Evolutionary conservation across 2,329 filamentous ascomycete species (phyloP), one percentile per base, ranked within the genome.

Genomic region (Aspergillus ibericus): DNA sequence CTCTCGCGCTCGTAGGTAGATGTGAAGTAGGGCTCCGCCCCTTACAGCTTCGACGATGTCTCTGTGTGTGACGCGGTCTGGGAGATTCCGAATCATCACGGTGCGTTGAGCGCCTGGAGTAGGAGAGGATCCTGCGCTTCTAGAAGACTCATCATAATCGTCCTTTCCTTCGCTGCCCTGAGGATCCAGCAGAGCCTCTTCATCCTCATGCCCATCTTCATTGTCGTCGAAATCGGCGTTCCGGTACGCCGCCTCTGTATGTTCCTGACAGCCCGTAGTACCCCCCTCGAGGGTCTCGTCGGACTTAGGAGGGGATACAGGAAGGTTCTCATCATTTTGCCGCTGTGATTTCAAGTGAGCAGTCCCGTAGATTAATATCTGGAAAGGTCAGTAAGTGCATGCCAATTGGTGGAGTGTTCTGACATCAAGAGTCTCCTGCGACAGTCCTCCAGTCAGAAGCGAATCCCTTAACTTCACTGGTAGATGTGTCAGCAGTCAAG

Each of bases 11-110:
- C 85, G 84, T 49, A 92, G 65, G 64, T 83, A 88, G 40, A 93
- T 78, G 62, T 92, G 88, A 10, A 93, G 73, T 10, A 96, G 66
- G 62, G 84, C 80, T 1, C 91, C 91, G 22, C 91, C 91, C 58
- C 88, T 85, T 53, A 95, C 76, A 10, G 82, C 81, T 20, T 81
- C 80, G 3, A 83, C 81, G 59, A 95, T 77, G 62, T 95, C 89
- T 48, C 80, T 81, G 67, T 90, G 85, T 0, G 85, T 89, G 13
- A 83, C 83, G 2, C 78, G 79, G 5, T 87, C 82, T 1, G 87
- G 78, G 1, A 95, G 79, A 58, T 88, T 86, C 35, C 75, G 76
- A 51, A 93, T 77, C 20, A 85, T 76, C 20, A 96, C 53, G 4
- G 72, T 75, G 7, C 71, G 71, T 38, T 69, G 69, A 7, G 65